phyloP scores from a whole-genome alignment of 768 basidiomycete species.

The Leccinellum rugosiceps region DNA sequence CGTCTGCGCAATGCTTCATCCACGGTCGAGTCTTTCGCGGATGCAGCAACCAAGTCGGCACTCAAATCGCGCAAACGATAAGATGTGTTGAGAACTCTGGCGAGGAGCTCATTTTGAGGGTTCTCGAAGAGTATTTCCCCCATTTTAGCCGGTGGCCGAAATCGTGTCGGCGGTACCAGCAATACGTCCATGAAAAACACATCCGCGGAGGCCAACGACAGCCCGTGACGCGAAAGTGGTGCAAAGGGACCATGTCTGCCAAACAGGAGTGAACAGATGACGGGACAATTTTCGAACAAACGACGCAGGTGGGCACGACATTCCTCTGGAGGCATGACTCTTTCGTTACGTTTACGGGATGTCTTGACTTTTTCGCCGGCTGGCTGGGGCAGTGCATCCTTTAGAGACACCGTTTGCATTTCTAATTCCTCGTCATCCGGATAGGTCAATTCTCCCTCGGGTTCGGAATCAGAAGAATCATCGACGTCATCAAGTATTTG shows the following conservation, averaged over 20 bases:
- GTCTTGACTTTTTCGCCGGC: conserved; percentile 79
- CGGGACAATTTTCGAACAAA: conserved; percentile 78
- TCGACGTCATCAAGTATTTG: conserved; percentile 41
- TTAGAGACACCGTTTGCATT: conserved; percentile 26
- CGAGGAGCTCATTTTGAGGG: conserved; percentile 88
- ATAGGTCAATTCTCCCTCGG: conserved; percentile 43
- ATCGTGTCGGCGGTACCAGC: conserved; percentile 90
- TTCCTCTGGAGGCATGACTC: conserved; percentile 87
- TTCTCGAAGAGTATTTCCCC: conserved; percentile 94
- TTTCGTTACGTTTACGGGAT: conserved; percentile 78
- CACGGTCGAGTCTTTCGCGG: conserved; percentile 52
- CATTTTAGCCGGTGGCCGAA: conserved; percentile 91
- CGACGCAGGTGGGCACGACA: conserved; percentile 90
- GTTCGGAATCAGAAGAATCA: conserved; percentile 49
- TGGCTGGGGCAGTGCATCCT: conserved; percentile 55
- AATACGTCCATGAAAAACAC: conserved; percentile 97
- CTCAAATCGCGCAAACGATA: conserved; percentile 80
- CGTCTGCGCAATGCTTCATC: conserved; percentile 52
- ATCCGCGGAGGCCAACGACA: conserved; percentile 77
- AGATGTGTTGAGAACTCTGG: conserved; percentile 75
- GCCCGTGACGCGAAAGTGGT: conserved; percentile 51
- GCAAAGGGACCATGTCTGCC: conserved; percentile 90
- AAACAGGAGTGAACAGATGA: conserved; percentile 85
- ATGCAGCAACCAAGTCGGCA: conserved; percentile 55
- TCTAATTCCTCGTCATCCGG: conserved; percentile 53